Conservation (phyloP, 2,329 filamentous ascomycete species). For the Ambrosiella cleistominuta region DNA sequence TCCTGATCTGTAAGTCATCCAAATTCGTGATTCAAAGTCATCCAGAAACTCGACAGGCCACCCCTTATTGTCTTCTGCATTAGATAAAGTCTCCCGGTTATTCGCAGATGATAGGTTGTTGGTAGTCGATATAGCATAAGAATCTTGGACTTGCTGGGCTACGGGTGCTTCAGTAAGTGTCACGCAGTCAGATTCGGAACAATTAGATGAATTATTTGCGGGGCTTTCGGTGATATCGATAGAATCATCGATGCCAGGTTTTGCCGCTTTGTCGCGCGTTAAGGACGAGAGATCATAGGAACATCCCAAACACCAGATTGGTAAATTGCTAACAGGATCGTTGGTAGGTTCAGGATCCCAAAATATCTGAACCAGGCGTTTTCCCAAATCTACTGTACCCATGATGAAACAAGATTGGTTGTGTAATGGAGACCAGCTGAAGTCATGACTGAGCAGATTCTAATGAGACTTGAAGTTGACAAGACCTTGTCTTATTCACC, state of each 20-base stretch:
- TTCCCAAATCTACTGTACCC: conserved; percentile 53
- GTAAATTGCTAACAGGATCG: conserved; percentile 45
- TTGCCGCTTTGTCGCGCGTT: no score
- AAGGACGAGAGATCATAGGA: conserved; percentile 27
- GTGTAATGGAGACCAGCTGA: background rate
- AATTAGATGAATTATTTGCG: no score
- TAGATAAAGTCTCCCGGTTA: conserved; percentile 24
- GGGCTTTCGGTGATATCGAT: no score
- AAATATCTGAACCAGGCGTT: conserved; percentile 74
- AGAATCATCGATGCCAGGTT: no score
- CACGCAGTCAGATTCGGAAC: no score
- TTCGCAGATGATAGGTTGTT: conserved; percentile 36
- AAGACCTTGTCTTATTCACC: background rate
- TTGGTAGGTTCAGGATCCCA: conserved; percentile 84
- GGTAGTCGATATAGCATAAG: conserved; percentile 23
- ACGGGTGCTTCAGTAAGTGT: no score
- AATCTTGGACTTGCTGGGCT: no score
- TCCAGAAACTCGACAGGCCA: conserved; percentile 80
- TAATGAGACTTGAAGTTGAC: background rate
- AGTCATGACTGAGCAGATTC: background rate
- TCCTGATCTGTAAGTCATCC: conserved; percentile 89
- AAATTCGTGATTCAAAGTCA: conserved; percentile 83
- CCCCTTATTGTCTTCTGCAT: conserved; percentile 27
- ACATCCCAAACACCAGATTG: conserved; percentile 67
- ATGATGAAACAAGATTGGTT: conserved; percentile 16